Evolutionary conservation across 306 rosid genomes (phyloP).

Genomic region (Abrus precatorius): DNA sequence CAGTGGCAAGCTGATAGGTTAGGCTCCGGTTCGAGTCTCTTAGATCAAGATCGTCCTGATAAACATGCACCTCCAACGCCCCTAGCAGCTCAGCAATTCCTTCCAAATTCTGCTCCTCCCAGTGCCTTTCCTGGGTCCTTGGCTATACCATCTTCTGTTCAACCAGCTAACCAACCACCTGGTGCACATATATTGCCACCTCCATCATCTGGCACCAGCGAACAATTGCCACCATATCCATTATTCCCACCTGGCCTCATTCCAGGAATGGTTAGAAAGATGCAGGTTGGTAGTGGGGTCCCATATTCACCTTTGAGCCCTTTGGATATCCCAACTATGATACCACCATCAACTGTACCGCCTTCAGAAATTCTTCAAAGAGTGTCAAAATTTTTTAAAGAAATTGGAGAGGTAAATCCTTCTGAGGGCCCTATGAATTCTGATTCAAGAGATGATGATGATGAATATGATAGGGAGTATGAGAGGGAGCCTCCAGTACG

Average conservation of each 20-base stretch:
- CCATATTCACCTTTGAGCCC: constrained; percentile 97
- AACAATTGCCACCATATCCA: constrained; percentile 91
- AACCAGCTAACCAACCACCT: constrained; percentile 68
- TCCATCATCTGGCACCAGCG: constrained; percentile 60
- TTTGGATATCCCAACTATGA: constrained; percentile 88
- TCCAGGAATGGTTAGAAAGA: constrained; percentile 98
- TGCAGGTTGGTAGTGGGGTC: constrained; percentile 98
- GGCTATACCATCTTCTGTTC: constrained; percentile 75
- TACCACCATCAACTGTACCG: constrained; percentile 79
- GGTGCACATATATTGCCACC: constrained; percentile 67
- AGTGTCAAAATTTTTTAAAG: constrained; percentile 89
- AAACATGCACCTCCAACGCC: constrained; percentile 65
- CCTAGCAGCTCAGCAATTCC: constrained; percentile 69
- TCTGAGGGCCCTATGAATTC: constrained; percentile 86
- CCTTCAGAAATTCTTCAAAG: constrained; percentile 88
- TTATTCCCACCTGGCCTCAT: constrained; percentile 97
- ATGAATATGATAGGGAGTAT: constrained; percentile 62
- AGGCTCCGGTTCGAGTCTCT: constrained; percentile 59
- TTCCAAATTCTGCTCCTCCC: constrained; percentile 67
- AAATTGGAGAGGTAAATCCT: constrained; percentile 95
- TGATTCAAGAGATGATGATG: constrained; percentile 77
- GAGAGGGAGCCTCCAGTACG: constrained; percentile 69
- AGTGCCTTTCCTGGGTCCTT: constrained; percentile 73
- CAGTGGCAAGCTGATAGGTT: constrained; percentile 88
- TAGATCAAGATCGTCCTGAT: constrained; percentile 79